phyloP scores from a whole-genome alignment of 1,284 basidiomycete genomes.

The Sutorius eximius region DNA sequence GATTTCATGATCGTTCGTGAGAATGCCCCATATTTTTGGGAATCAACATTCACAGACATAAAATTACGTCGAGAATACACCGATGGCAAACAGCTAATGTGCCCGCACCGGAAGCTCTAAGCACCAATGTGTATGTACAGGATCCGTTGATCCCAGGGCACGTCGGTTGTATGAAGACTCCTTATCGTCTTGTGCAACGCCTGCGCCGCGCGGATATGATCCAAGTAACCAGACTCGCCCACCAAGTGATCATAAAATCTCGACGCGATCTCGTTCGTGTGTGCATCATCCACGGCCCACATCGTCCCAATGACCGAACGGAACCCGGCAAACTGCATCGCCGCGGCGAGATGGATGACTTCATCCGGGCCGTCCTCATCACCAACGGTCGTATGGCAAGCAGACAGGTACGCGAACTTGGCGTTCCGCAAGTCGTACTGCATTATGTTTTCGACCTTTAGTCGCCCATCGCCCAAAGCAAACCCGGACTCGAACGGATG shows the following conservation, averaged over 20 bases:
- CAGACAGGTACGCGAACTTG: not conserved
- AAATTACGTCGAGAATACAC: too few relatives aligned
- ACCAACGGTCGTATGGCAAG: not conserved
- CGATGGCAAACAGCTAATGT: too few relatives aligned
- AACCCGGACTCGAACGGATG: constrained; percentile 25
- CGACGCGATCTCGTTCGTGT: too few relatives aligned
- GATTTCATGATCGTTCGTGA: too few relatives aligned
- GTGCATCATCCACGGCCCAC: not conserved
- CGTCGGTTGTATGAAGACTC: not conserved
- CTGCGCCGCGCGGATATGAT: constrained; percentile 3
- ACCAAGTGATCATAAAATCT: too few relatives aligned
- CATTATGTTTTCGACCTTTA: constrained; percentile 13
- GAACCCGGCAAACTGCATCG: constrained; percentile 9
- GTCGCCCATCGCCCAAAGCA: constrained; percentile 17
- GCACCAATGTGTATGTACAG: not conserved
- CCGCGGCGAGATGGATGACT: constrained; percentile 15
- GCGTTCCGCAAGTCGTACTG: not conserved
- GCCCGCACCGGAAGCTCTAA: too few relatives aligned
- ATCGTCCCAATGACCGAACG: constrained; percentile 9
- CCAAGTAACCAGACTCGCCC: not conserved
- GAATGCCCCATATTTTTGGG: too few relatives aligned
- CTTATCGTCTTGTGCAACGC: constrained; percentile 3
- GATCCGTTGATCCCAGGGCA: not conserved
- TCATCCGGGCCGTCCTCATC: constrained; percentile 4
- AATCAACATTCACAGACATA: too few relatives aligned